A percentile compares a stretch with the other conserved stretches of the same genome.
These are phyloP conservation scores for Trichoderma arundinaceum DNA, from an alignment of 2,329 filamentous ascomycete genomes.

Conservation along the genomic window DNA sequence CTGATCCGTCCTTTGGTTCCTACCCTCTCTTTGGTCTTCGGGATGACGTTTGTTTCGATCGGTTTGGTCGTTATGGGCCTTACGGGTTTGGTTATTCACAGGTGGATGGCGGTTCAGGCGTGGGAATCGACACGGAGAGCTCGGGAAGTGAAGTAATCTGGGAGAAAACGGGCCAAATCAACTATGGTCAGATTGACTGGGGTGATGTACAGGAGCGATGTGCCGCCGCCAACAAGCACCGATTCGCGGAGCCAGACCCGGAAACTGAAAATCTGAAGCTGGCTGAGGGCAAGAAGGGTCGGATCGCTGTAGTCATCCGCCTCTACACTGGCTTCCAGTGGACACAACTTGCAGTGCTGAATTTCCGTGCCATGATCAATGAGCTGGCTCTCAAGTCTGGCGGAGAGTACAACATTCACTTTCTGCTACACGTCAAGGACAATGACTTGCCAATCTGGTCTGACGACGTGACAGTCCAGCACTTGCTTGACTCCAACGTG, in stretches of 20 bases:
- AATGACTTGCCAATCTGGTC: conserved; percentile 80
- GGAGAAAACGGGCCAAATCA: conserved; percentile 59
- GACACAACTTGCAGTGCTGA: conserved; percentile 77
- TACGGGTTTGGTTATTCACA: conserved; percentile 85
- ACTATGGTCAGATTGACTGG: conserved; percentile 63
- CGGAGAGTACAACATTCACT: conserved; percentile 81
- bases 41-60: conserved; percentile 84
- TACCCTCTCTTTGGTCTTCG: conserved; percentile 75
- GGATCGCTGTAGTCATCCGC: conserved; percentile 78
- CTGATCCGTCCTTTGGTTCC: conserved; percentile 77
- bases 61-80: conserved; percentile 81
- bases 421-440: conserved; percentile 84
- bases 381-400: conserved; percentile 79
- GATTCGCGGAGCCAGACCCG: conserved; percentile 56
- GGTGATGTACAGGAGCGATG: conserved; percentile 59
- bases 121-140: conserved; percentile 74
- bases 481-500: conserved; percentile 69
- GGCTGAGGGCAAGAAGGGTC: conserved; percentile 51
- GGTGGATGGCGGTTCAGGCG: conserved; percentile 71
- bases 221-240: conserved; percentile 64
- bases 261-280: conserved; percentile 47
- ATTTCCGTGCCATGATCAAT: conserved; percentile 79
- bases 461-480: conserved; percentile 73
- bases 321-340: conserved; percentile 82
- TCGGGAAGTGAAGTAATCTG: conserved; percentile 69